Evolutionary conservation across 306 rosid species (phyloP).

Genomic region (Lathyrus tuberosus): DNA sequence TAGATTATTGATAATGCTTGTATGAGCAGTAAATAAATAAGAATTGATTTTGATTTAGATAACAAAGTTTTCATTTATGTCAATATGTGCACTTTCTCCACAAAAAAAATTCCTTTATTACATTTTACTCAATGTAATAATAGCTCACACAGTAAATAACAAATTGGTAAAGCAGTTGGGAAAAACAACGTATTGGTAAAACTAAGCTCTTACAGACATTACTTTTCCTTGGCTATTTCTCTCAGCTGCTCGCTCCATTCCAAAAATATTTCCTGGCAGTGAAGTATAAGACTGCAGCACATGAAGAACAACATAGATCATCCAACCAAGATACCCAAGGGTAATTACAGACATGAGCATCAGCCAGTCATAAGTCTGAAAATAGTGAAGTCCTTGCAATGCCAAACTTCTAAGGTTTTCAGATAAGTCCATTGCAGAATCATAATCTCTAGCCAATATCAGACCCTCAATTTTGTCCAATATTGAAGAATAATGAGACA

Average conservation of each 20-base stretch:
- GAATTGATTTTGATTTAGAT: slow-evolving; percentile 17
- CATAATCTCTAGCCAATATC: slow-evolving; percentile 64
- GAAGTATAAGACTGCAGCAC: slow-evolving; percentile 89
- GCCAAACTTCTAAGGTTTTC: slow-evolving; percentile 79
- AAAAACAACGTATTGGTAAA: slow-evolving; percentile 18
- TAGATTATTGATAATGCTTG: slow-evolving; percentile 15
- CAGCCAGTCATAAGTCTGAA: slow-evolving; percentile 94
- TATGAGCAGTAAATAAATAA: slow-evolving; percentile 4
- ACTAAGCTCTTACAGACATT: slow-evolving; percentile 54
- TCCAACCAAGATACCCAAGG: slow-evolving; percentile 91
- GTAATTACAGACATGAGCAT: slow-evolving; percentile 85
- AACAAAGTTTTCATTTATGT: slow-evolving; percentile 9
- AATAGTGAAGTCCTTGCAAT: slow-evolving; percentile 84
- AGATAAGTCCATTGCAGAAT: slow-evolving; percentile 67
- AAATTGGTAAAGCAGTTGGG: slow-evolving; percentile 30
- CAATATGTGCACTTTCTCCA: slow-evolving; percentile 2
- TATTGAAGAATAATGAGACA: slow-evolving; percentile 58
- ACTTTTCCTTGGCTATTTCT: slow-evolving; percentile 65
- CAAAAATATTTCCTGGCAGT: slow-evolving; percentile 53
- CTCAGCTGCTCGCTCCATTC: slow-evolving; percentile 53
- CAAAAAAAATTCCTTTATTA: slow-evolving; percentile 6
- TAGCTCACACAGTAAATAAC: slow-evolving; percentile 34
- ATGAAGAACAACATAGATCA: slow-evolving; percentile 77
- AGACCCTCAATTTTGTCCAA: slow-evolving; percentile 70
- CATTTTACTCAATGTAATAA: slow-evolving; percentile 25